These are phyloP conservation scores for Globisporangium uncinulatum DNA, from an alignment of 352 stramenopile species.

Conservation along the genomic window DNA sequence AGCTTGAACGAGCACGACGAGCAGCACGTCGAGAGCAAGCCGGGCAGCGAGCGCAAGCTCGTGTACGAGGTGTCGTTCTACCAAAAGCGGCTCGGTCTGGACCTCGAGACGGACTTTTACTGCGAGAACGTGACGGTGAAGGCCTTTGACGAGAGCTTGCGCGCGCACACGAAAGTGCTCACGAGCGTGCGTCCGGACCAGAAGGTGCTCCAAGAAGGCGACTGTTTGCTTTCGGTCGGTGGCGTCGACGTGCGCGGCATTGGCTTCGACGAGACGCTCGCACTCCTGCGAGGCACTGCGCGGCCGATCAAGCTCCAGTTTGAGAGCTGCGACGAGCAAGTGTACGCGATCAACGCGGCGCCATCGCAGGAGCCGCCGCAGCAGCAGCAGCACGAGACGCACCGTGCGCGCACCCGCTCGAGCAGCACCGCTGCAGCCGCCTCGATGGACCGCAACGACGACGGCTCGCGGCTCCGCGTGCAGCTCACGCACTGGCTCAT, in stretches of 20 bases:
- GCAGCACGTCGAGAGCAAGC: slow-evolving; percentile 17
- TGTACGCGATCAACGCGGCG: slow-evolving; percentile 23
- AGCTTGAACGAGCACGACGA: slow-evolving; percentile 66
- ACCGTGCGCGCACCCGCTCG: not conserved
- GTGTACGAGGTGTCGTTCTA: slow-evolving; percentile 80
- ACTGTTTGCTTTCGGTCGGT: slow-evolving; percentile 66
- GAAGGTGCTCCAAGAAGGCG: slow-evolving; percentile 69
- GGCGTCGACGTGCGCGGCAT: slow-evolving; percentile 81
- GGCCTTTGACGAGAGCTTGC: slow-evolving; percentile 44
- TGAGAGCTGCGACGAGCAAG: slow-evolving; percentile 69
- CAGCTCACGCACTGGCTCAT: slow-evolving; percentile 83
- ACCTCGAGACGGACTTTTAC: slow-evolving; percentile 89
- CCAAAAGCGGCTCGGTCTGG: slow-evolving; percentile 77
- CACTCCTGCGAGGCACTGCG: slow-evolving; percentile 64
- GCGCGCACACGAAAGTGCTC: slow-evolving; percentile 50
- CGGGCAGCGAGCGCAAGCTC: slow-evolving; percentile 43
- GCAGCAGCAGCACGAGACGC: not conserved
- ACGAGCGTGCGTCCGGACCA: slow-evolving; percentile 49
- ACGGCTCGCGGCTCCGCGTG: slow-evolving; percentile 48
- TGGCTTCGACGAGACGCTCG: slow-evolving; percentile 80
- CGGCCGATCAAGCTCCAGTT: slow-evolving; percentile 77
- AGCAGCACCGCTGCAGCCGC: slow-evolving; percentile 3
- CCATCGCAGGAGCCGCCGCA: slow-evolving; percentile 8
- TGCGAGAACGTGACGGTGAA: slow-evolving; percentile 86
- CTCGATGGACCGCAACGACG: slow-evolving; percentile 23